phyloP scores from a whole-genome alignment of 768 basidiomycete species.

The Serendipita sp. region DNA sequence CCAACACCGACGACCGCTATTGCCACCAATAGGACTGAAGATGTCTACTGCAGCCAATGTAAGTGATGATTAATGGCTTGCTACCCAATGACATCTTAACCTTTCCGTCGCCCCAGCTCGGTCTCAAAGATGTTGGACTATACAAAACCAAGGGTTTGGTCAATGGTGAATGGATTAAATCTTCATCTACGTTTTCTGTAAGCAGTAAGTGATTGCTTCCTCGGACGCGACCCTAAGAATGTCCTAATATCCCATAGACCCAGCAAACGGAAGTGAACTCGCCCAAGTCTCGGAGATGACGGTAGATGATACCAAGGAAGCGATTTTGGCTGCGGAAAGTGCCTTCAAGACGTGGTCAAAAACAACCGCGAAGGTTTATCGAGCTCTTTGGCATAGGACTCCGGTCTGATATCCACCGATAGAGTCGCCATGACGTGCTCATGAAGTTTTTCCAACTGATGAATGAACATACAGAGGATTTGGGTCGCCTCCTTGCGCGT shows the following conservation, averaged over 20 bases:
- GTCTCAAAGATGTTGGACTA: slow-evolving; percentile 56
- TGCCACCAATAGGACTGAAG: background rate
- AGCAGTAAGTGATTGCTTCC: slow-evolving; percentile 37
- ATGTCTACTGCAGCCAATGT: background rate
- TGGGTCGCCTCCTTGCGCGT: slow-evolving; percentile 70
- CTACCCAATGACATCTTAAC: background rate
- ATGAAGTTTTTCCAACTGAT: slow-evolving; percentile 63
- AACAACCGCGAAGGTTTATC: slow-evolving; percentile 66
- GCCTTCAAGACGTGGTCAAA: slow-evolving; percentile 77
- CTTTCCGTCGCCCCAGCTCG: slow-evolving; percentile 14
- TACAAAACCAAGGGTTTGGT: slow-evolving; percentile 64
- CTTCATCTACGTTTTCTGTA: slow-evolving; percentile 57
- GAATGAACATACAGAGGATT: slow-evolving; percentile 71
- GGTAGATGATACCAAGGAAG: slow-evolving; percentile 61
- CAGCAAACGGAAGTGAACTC: slow-evolving; percentile 67
- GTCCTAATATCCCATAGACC: slow-evolving; percentile 36
- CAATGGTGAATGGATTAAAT: slow-evolving; percentile 73
- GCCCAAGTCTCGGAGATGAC: slow-evolving; percentile 86
- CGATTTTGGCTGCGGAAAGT: slow-evolving; percentile 62
- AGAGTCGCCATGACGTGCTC: slow-evolving; percentile 74
- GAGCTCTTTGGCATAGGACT: background rate
- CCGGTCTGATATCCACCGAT: slow-evolving; percentile 4
- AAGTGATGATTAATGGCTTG: background rate
- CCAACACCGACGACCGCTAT: no score
- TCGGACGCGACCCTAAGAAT: background rate